Percentiles rank a stretch among this genome's conserved stretches.
Evolutionary conservation across 768 basidiomycete genomes (phyloP).

Genomic region (Fomitopsis serialis): DNA sequence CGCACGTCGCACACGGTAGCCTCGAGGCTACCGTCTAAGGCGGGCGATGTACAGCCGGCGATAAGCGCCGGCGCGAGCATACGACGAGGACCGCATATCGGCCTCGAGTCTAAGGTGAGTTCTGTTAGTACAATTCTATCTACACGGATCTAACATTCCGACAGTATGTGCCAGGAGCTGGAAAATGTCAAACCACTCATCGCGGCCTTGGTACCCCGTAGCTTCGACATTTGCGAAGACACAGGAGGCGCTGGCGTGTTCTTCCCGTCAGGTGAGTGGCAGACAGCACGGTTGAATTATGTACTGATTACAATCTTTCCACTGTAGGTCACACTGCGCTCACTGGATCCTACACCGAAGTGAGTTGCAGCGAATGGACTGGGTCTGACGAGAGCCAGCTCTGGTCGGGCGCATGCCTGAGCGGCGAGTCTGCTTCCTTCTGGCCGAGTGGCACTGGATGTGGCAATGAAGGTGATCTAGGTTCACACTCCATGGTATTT

Average conservation of each 20-base stretch:
- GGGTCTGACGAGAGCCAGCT: conserved; percentile 44
- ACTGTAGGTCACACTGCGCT: conserved; percentile 45
- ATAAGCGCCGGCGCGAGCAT: no score
- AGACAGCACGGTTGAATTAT: not conserved
- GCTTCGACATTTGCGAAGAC: conserved; percentile 59
- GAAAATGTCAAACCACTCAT: no score
- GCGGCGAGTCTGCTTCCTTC: conserved; percentile 39
- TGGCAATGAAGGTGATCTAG: conserved; percentile 50
- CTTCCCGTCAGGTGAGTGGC: conserved; percentile 41
- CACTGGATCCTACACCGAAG: conserved; percentile 47
- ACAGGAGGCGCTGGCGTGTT: conserved; percentile 46
- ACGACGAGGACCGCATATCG: no score
- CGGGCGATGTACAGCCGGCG: no score
- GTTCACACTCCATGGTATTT: not conserved
- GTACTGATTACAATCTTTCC: not conserved
- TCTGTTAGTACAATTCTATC: no score
- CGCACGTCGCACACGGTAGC: no score
- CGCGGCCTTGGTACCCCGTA: conserved; percentile 14
- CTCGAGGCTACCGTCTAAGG: no score
- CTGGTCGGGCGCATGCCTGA: conserved; percentile 47
- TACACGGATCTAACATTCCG: no score
- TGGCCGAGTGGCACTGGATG: conserved; percentile 48
- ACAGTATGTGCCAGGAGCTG: no score
- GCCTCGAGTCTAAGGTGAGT: no score
- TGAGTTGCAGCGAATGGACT: conserved; percentile 52